These are phyloP conservation scores for Penicillium subrubescens DNA, from an alignment of 495 filamentous ascomycete genomes.

Conservation along the genomic window DNA sequence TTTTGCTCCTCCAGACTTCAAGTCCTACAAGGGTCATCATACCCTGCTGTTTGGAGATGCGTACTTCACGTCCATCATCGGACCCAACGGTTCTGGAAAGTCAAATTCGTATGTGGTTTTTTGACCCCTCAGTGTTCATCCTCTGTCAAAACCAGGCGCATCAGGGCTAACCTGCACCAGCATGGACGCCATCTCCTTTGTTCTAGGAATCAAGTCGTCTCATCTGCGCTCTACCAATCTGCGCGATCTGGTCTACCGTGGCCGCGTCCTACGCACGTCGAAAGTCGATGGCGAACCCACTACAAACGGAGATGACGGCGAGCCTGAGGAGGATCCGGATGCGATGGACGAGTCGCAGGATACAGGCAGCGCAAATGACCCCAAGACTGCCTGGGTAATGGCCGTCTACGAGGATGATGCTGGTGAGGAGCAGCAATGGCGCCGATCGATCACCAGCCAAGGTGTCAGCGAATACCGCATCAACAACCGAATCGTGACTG, in stretches of 20 bases:
- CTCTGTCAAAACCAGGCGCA: neutral
- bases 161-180: constrained; percentile 47
- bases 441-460: constrained; percentile 84
- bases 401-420: constrained; percentile 98
- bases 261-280: constrained; percentile 86
- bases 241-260: constrained; percentile 93
- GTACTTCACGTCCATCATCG: constrained; percentile 99
- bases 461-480: constrained; percentile 96
- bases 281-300: constrained; percentile 82
- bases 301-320: constrained; percentile 54
- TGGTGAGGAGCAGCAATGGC: constrained; percentile 94
- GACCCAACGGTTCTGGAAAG: constrained; percentile 98
- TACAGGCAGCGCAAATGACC: constrained; percentile 66
- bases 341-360: constrained; percentile 46
- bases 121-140: neutral
- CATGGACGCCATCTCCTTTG: constrained; percentile 99
- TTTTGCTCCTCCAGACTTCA: constrained; percentile 72
- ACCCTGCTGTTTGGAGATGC: constrained; percentile 93
- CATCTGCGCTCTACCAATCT: constrained; percentile 95
- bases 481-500: constrained; percentile 86
- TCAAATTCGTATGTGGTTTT: constrained; percentile 87
- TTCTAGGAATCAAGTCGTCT: constrained; percentile 96
- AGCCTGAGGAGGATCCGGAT: constrained; percentile 45
- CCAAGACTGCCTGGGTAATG: constrained; percentile 96
- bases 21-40: constrained; percentile 98